A percentile compares a stretch with the other conserved stretches of the same genome.
Evolutionary conservation across 2,329 filamentous ascomycete genomes (phyloP).

Genomic region (Scedosporium boydii): DNA sequence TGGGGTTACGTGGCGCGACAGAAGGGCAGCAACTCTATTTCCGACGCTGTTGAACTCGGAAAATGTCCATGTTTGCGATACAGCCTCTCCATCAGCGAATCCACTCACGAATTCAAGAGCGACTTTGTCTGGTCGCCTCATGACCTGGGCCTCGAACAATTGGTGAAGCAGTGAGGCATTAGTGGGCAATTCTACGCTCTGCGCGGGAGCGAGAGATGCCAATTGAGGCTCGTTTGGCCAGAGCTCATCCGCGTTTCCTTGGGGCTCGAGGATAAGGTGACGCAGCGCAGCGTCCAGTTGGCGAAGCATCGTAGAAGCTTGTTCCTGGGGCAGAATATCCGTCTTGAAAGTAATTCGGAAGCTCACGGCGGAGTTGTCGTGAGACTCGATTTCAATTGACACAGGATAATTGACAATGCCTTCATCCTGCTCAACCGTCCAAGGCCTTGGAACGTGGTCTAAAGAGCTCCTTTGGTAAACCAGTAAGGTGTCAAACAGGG

Average conservation of each 20-base stretch:
- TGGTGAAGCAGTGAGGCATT: conserved; percentile 59
- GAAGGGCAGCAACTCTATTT: conserved; percentile 61
- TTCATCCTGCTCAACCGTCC: conserved; percentile 54
- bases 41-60: conserved; percentile 59
- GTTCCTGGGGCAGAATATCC: conserved; percentile 55
- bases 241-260: conserved; percentile 29
- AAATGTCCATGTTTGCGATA: conserved; percentile 56
- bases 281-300: conserved; percentile 65
- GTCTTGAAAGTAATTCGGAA: conserved; percentile 59
- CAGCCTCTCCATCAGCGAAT: conserved; percentile 26
- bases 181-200: conserved; percentile 45
- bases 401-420: conserved; percentile 68
- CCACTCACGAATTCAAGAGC: conserved; percentile 68
- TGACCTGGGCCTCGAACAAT: conserved; percentile 61
- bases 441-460: conserved; percentile 27
- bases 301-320: conserved; percentile 55
- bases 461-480: conserved; percentile 61
- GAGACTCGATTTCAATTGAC: conserved; percentile 69
- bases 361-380: conserved; percentile 32
- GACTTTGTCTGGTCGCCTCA: conserved; percentile 41
- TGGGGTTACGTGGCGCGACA: conserved; percentile 38
- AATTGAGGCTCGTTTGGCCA: conserved; percentile 25
- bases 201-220: conserved; percentile 58
- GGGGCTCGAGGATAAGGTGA: conserved; percentile 43
- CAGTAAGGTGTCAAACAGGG: conserved; percentile 76